Evolutionary conservation across 1,139 yeast genomes (phyloP).

Genomic region (Meyerozyma carpophila): DNA sequence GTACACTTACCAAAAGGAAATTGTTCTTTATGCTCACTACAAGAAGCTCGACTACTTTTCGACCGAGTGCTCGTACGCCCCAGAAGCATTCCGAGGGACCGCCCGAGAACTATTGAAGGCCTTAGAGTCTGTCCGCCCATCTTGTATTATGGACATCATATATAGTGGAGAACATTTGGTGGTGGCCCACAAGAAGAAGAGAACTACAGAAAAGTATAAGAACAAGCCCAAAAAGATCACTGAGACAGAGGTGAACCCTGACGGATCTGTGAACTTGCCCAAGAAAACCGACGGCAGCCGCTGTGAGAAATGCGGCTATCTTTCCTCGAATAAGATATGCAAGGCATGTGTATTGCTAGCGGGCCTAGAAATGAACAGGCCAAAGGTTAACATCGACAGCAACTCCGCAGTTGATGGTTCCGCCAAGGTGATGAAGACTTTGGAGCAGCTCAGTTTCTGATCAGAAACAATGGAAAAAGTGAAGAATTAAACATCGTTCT

Average conservation of each 20-base stretch:
- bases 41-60: slow-evolving; percentile 92
- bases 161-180: slow-evolving; percentile 88
- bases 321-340: slow-evolving; percentile 83
- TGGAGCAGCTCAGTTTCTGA: slow-evolving; percentile 61
- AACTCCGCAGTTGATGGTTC: slow-evolving; percentile 55
- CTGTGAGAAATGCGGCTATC: slow-evolving; percentile 88
- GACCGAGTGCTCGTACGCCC: slow-evolving; percentile 97
- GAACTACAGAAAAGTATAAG: slow-evolving; percentile 22
- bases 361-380: slow-evolving; percentile 75
- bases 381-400: slow-evolving; percentile 51
- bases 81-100: slow-evolving; percentile 97
- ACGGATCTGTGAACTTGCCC: slow-evolving; percentile 52
- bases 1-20: slow-evolving; percentile 94
- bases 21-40: slow-evolving; percentile 94
- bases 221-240: slow-evolving; percentile 16
- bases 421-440: slow-evolving; percentile 58
- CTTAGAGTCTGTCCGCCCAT: slow-evolving; percentile 84
- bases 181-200: slow-evolving; percentile 50
- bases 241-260: slow-evolving; percentile 43
- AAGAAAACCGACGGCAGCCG: slow-evolving; percentile 54
- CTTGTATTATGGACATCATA: slow-evolving; percentile 90
- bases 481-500: too few relatives aligned
- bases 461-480: slow-evolving; percentile 4
- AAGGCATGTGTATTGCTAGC: slow-evolving; percentile 88
- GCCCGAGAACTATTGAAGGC: slow-evolving; percentile 90